phyloP scores from a whole-genome alignment of 352 stramenopile genomes.

The Pythium apleroticum region DNA sequence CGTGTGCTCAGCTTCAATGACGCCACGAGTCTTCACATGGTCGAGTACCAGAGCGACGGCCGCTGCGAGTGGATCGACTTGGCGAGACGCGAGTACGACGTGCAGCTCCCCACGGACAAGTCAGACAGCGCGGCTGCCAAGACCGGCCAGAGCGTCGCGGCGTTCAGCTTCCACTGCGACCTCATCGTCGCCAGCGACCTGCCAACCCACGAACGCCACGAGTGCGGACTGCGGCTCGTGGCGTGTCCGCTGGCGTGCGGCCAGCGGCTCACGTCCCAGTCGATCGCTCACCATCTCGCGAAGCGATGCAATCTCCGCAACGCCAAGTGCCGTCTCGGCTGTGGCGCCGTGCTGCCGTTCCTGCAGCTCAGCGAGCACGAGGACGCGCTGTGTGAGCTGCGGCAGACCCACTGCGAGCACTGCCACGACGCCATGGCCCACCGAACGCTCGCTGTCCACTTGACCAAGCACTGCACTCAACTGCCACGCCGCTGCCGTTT shows the following conservation, averaged over 20 bases:
- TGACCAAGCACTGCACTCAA: conserved; percentile 36
- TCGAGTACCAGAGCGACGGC: conserved; percentile 55
- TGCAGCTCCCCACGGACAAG: conserved; percentile 18
- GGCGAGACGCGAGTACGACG: conserved; percentile 40
- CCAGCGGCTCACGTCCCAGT: conserved; percentile 46
- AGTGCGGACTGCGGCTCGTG: conserved; percentile 54
- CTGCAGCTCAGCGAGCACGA: conserved; percentile 52
- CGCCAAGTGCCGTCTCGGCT: conserved; percentile 53
- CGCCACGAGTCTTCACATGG: conserved; percentile 35
- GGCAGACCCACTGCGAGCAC: conserved; percentile 51
- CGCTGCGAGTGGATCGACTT: conserved; percentile 49
- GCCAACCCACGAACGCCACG: conserved; percentile 29
- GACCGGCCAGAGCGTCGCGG: not conserved
- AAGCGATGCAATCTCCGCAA: conserved; percentile 72
- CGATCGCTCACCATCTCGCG: conserved; percentile 39
- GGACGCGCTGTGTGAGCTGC: conserved; percentile 38
- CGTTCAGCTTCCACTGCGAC: conserved; percentile 29
- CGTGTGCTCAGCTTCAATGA: conserved; percentile 48
- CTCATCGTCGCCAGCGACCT: conserved; percentile 19
- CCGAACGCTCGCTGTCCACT: conserved; percentile 34
- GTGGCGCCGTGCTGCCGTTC: conserved; percentile 48
- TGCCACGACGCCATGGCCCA: conserved; percentile 41
- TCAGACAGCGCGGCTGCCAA: not conserved
- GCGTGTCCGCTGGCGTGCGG: conserved; percentile 65
- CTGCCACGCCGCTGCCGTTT: conserved; percentile 51